Conservation (phyloP, 306 rosid species). For the Gleditsia sinensis region DNA sequence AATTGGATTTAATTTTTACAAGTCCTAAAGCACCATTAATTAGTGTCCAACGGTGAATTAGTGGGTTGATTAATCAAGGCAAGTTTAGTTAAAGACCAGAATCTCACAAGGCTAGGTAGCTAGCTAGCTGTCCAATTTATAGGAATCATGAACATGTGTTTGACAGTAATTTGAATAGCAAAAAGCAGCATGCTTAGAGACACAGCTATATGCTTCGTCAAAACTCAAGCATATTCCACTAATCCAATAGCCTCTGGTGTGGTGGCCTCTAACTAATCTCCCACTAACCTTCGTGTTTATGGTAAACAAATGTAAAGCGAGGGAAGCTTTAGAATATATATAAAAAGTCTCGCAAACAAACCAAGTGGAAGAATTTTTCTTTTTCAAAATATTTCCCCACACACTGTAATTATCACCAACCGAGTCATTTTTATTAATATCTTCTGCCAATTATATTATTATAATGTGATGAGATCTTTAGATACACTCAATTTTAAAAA, state of each 20-base stretch:
- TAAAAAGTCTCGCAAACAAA: not conserved
- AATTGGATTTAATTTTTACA: not conserved
- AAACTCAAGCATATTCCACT: slow-evolving; percentile 26
- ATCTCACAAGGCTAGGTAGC: slow-evolving; percentile 24
- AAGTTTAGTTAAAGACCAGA: slow-evolving; percentile 22
- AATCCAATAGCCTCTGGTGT: slow-evolving; percentile 27
- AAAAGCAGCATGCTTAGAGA: not conserved
- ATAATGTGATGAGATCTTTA: no score
- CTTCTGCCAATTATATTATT: no score
- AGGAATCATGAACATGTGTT: slow-evolving; percentile 17
- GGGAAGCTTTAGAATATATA: slow-evolving; percentile 25
- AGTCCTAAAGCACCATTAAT: not conserved
- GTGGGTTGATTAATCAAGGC: not conserved
- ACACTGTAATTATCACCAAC: slow-evolving; percentile 30
- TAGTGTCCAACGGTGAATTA: not conserved
- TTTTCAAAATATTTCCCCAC: not conserved
- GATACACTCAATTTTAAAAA: no score
- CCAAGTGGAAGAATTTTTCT: slow-evolving; percentile 42
- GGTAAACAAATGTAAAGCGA: slow-evolving; percentile 33
- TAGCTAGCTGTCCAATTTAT: slow-evolving; percentile 17
- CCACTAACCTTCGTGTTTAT: slow-evolving; percentile 34
- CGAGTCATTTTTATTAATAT: not conserved
- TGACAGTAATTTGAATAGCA: slow-evolving; percentile 27
- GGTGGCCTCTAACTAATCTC: slow-evolving; percentile 36
- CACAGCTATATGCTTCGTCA: slow-evolving; percentile 13